Conservation (phyloP, 371 early-diverging fungal genomes). For the Apophysomyces elegans region DNA sequence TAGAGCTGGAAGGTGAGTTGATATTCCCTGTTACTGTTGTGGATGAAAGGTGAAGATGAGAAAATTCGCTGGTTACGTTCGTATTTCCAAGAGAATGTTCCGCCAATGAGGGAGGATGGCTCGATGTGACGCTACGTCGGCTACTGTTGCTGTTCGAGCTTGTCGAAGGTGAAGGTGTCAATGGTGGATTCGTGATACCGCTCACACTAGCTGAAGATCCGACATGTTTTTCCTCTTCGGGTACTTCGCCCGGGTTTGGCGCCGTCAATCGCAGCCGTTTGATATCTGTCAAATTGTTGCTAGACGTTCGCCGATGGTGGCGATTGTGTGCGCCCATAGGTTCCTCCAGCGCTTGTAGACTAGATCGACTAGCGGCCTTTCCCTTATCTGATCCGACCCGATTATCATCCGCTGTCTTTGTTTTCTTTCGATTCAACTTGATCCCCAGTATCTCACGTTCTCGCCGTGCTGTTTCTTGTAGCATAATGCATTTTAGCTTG, state of each 20-base stretch:
- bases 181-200: conserved; percentile 12
- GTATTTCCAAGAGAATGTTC: conserved; percentile 10
- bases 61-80: conserved; percentile 23
- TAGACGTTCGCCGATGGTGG: conserved; percentile 55
- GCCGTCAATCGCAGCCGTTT: conserved; percentile 37
- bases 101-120: conserved; percentile 16
- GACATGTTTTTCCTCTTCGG: conserved; percentile 14
- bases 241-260: conserved; percentile 18
- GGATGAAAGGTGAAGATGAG: conserved; percentile 19
- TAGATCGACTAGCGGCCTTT: conserved; percentile 9
- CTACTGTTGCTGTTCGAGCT: conserved; percentile 20
- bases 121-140: conserved; percentile 39
- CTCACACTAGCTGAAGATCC: conserved; percentile 21
- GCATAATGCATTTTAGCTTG: conserved; percentile 73
- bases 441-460: conserved; percentile 50
- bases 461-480: conserved; percentile 69
- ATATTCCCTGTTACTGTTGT: neutral
- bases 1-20: neutral
- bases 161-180: conserved; percentile 20
- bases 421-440: conserved; percentile 32
- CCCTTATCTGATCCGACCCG: conserved; percentile 10
- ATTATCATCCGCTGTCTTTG: conserved; percentile 5
- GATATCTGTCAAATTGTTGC: conserved; percentile 53
- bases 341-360: conserved; percentile 2
- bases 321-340: neutral